Evolutionary conservation across 352 stramenopile species (phyloP).

Genomic region (Phytophthora multivora): DNA sequence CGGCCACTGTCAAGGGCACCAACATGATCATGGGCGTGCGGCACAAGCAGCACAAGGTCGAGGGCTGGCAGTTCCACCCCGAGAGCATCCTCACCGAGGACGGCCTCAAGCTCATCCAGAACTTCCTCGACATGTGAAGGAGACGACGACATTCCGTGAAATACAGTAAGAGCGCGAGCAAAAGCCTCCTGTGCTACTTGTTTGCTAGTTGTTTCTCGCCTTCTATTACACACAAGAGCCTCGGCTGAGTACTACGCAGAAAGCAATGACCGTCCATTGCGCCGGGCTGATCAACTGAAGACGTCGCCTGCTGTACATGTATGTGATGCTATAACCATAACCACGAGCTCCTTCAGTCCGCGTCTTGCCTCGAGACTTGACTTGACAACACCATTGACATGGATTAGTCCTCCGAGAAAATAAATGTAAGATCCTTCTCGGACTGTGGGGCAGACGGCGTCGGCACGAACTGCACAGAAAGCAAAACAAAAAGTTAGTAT

Average conservation of each 20-base stretch:
- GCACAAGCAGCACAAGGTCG: constrained; percentile 86
- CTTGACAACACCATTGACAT: constrained; percentile 7
- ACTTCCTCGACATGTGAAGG: constrained; percentile 87
- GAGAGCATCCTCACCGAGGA: constrained; percentile 88
- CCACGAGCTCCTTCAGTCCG: not conserved
- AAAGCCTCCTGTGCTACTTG: not conserved
- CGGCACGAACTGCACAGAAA: constrained; percentile 47
- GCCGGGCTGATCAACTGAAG: not conserved
- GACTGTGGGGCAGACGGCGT: constrained; percentile 32
- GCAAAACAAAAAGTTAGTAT: constrained; percentile 16
- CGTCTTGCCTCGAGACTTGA: constrained; percentile 11
- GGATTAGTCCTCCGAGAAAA: constrained; percentile 74
- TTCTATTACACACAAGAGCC: constrained; percentile 26
- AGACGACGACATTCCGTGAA: not conserved
- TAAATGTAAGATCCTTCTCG: constrained; percentile 71
- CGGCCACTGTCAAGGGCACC: constrained; percentile 78
- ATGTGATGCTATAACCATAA: constrained; percentile 2
- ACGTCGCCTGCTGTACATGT: not conserved
- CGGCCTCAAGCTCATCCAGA: constrained; percentile 85
- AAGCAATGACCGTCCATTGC: not conserved
- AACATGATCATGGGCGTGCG: constrained; percentile 91
- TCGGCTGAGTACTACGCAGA: not conserved
- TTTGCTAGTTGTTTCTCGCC: constrained; percentile 11
- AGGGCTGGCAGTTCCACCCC: constrained; percentile 90
- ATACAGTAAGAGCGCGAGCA: constrained; percentile 20